phyloP scores from a whole-genome alignment of 2,329 filamentous ascomycete genomes.

The Monosporascus sp. region DNA sequence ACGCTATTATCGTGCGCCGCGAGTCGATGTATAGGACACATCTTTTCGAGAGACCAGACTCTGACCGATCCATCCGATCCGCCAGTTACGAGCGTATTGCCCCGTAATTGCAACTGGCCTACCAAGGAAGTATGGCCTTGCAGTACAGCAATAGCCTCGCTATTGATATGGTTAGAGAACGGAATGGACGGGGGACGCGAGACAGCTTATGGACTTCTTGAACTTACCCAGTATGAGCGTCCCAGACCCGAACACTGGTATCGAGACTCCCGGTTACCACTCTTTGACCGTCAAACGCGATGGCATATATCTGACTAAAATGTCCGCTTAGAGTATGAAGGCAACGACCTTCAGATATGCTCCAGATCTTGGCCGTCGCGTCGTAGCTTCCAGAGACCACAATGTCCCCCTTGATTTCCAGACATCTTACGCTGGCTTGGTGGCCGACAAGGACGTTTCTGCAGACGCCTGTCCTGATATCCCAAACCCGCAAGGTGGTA shows the following conservation, averaged over 20 bases:
- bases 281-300: constrained; percentile 89
- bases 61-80: constrained; percentile 94
- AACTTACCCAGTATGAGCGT: constrained; percentile 76
- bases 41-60: constrained; percentile 90
- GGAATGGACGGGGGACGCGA: not conserved
- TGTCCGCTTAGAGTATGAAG: constrained; percentile 86
- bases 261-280: constrained; percentile 95
- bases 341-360: constrained; percentile 91
- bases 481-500: constrained; percentile 92
- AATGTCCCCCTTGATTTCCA: constrained; percentile 93
- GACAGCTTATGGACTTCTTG: not conserved
- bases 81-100: constrained; percentile 90
- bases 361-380: constrained; percentile 95
- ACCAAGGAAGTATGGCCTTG: constrained; percentile 97
- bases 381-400: constrained; percentile 99
- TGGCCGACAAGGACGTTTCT: constrained; percentile 90
- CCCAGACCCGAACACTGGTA: constrained; percentile 96
- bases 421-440: constrained; percentile 88
- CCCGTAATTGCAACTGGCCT: constrained; percentile 91
- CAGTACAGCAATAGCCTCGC: constrained; percentile 80
- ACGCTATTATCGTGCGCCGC: constrained; percentile 98
- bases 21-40: constrained; percentile 86
- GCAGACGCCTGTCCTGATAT: constrained; percentile 82
- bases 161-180: constrained; percentile 29
- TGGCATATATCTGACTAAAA: constrained; percentile 98